Evolutionary conservation across 345 rosid species (phyloP).

Genomic region (Gossypium turneri): DNA sequence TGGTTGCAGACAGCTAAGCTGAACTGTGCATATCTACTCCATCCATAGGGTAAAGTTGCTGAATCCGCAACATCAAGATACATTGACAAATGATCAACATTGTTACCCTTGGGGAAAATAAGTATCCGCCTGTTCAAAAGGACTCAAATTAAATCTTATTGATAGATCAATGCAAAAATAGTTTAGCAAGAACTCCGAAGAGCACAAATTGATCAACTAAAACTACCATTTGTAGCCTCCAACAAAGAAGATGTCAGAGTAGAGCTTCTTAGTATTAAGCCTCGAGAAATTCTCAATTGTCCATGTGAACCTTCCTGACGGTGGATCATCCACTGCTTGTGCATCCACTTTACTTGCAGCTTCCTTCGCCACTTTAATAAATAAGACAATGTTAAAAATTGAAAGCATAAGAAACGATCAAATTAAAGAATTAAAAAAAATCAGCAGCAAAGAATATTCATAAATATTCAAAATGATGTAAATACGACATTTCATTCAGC

Average conservation of each 20-base stretch:
- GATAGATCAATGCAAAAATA: slow-evolving; percentile 1
- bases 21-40: slow-evolving; percentile 48
- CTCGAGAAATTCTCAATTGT: slow-evolving; percentile 38
- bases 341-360: slow-evolving; percentile 5
- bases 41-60: slow-evolving; percentile 36
- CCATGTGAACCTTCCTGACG: slow-evolving; percentile 45
- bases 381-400: neutral
- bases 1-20: slow-evolving; percentile 41
- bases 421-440: neutral
- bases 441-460: neutral
- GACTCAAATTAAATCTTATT: neutral
- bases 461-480: neutral
- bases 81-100: slow-evolving; percentile 36
- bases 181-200: neutral
- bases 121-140: slow-evolving; percentile 38
- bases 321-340: slow-evolving; percentile 24
- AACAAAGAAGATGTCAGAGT: slow-evolving; percentile 37
- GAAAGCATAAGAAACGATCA: neutral
- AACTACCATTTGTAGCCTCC: slow-evolving; percentile 44
- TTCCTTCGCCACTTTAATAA: slow-evolving; percentile 8
- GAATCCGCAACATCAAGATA: slow-evolving; percentile 47
- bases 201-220: neutral
- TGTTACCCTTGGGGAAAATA: slow-evolving; percentile 46
- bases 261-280: slow-evolving; percentile 36
- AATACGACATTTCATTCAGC: neutral